Conservation (phyloP, 1,284 basidiomycete genomes). For the Ceratobasidium sp. region DNA sequence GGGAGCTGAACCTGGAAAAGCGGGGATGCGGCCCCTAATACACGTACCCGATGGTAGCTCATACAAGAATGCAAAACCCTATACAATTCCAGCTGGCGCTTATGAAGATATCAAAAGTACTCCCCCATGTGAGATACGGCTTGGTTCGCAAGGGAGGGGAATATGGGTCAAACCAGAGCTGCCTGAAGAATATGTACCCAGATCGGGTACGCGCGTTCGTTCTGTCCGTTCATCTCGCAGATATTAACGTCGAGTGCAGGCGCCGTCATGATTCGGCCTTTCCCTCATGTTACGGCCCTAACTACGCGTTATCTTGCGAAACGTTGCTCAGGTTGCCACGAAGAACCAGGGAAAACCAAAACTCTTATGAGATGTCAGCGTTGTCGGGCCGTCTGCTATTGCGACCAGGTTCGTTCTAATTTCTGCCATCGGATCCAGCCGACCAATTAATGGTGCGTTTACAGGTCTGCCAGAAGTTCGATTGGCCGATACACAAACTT, state of each 20-base stretch:
- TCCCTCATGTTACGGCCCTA: slow-evolving; percentile 74
- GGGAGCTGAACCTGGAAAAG: not conserved
- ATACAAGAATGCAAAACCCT: slow-evolving; percentile 3
- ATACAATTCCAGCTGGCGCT: not conserved
- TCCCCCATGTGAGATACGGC: slow-evolving; percentile 20
- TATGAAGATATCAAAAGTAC: not conserved
- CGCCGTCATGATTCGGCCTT: slow-evolving; percentile 32
- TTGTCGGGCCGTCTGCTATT: slow-evolving; percentile 80
- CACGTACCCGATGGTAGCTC: slow-evolving; percentile 3
- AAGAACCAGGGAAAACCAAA: slow-evolving; percentile 51
- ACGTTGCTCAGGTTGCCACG: slow-evolving; percentile 78
- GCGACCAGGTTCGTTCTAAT: slow-evolving; percentile 67
- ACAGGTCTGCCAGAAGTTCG: slow-evolving; percentile 80
- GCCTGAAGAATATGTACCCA: slow-evolving; percentile 5
- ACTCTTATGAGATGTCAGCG: slow-evolving; percentile 75
- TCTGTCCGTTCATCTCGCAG: not conserved
- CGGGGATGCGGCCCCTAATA: not conserved
- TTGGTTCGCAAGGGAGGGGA: slow-evolving; percentile 8
- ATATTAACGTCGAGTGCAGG: not conserved
- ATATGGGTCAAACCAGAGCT: slow-evolving; percentile 14
- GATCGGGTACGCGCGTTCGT: not conserved
- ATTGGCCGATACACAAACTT: slow-evolving; percentile 81
- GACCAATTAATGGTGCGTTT: slow-evolving; percentile 11
- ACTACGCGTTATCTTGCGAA: slow-evolving; percentile 72
- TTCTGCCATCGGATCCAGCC: too few relatives aligned